Percentiles rank a stretch among this genome's conserved stretches.
Conservation (phyloP, 176 grass and related monocot genomes). For the Paspalum notatum region DNA sequence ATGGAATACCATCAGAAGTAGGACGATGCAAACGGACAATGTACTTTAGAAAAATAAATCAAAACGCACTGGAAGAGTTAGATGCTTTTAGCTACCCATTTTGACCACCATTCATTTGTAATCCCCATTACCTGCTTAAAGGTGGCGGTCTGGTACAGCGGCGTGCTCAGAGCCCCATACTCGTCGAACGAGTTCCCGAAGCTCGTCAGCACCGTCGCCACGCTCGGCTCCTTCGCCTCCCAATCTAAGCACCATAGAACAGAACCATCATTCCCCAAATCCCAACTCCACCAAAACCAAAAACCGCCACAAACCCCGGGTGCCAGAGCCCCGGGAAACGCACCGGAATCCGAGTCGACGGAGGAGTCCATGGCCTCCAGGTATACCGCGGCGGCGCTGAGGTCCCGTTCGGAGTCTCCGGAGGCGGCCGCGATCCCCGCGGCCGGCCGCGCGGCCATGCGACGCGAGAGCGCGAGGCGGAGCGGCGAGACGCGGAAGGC, state of each 20-base stretch:
- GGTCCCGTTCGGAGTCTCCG: slow-evolving; percentile 31
- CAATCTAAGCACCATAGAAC: slow-evolving; percentile 28
- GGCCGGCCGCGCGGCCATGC: slow-evolving; percentile 23
- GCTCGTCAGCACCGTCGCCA: slow-evolving; percentile 76
- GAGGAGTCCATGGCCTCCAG: neutral
- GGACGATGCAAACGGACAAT: neutral
- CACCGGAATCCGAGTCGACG: slow-evolving; percentile 26
- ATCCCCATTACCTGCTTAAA: slow-evolving; percentile 80
- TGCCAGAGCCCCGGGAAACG: slow-evolving; percentile 1
- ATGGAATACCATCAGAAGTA: neutral
- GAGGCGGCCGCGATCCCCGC: slow-evolving; percentile 27
- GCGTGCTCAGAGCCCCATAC: slow-evolving; percentile 85
- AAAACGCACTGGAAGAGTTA: neutral
- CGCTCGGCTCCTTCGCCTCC: slow-evolving; percentile 67
- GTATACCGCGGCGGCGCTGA: slow-evolving; percentile 40
- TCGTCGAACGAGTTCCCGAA: slow-evolving; percentile 88
- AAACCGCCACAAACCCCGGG: neutral
- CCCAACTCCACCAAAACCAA: neutral
- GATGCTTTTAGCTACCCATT: neutral
- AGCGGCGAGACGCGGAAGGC: neutral
- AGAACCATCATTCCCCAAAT: neutral
- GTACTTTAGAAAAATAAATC: neutral
- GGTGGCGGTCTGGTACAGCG: slow-evolving; percentile 96
- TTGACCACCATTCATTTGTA: neutral
- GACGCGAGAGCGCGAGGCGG: slow-evolving; percentile 29